Percentiles rank a stretch among this genome's conserved stretches.
These are phyloP conservation scores for Gnomoniopsis smithogilvyi DNA, from an alignment of 2,329 filamentous ascomycete genomes.

Conservation along the genomic window DNA sequence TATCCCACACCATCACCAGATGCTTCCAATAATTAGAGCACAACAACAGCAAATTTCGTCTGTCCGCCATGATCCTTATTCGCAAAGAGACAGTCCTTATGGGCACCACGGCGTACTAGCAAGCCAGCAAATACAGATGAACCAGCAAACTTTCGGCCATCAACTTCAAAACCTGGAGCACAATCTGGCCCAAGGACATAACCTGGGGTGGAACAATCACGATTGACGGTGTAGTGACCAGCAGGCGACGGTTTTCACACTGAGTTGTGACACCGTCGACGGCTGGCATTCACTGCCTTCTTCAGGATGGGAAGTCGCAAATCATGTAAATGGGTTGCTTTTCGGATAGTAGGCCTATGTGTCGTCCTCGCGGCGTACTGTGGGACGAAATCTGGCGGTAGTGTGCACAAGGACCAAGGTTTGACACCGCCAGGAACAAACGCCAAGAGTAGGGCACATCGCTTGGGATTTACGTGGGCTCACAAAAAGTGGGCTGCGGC, in stretches of 20 bases:
- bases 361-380: background rate
- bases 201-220: slow-evolving; percentile 15
- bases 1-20: background rate
- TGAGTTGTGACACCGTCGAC: slow-evolving; percentile 3
- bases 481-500: background rate
- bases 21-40: background rate
- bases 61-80: slow-evolving; percentile 8
- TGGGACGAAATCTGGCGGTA: background rate
- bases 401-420: background rate
- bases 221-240: slow-evolving; percentile 15
- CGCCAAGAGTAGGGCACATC: background rate
- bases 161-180: slow-evolving; percentile 8
- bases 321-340: slow-evolving; percentile 9
- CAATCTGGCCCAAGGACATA: slow-evolving; percentile 12
- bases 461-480: background rate
- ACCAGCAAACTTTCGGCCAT: slow-evolving; percentile 11
- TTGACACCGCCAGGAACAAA: background rate
- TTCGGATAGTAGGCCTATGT: background rate
- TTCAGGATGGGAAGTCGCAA: slow-evolving; percentile 7
- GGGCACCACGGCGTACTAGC: slow-evolving; percentile 2
- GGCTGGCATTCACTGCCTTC: slow-evolving; percentile 4
- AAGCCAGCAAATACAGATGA: slow-evolving; percentile 15
- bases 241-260: slow-evolving; percentile 3
- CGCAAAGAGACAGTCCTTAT: slow-evolving; percentile 5
- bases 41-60: slow-evolving; percentile 5